Conservation (phyloP, 768 basidiomycete genomes). For the Trametes meyenii region DNA sequence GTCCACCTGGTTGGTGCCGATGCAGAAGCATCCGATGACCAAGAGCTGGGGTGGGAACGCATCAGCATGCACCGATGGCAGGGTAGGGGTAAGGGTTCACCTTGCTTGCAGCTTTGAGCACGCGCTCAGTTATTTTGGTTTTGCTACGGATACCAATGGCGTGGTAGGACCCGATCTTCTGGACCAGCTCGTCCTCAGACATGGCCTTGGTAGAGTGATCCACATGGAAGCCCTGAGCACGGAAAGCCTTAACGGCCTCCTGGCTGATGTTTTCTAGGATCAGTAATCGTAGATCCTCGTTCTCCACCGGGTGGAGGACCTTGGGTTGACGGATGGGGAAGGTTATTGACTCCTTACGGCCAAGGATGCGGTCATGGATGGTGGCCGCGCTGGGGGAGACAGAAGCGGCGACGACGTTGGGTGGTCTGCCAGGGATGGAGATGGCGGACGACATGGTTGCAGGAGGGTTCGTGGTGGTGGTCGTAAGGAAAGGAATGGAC, state of each 20-base stretch:
- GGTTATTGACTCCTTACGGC: conserved; percentile 35
- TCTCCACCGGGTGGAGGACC: conserved; percentile 81
- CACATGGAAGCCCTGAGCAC: conserved; percentile 85
- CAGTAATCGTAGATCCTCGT: conserved; percentile 78
- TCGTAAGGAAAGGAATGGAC: background rate
- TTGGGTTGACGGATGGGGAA: conserved; percentile 56
- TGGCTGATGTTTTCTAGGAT: conserved; percentile 95
- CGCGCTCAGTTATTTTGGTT: conserved; percentile 90
- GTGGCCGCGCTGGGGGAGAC: conserved; percentile 53
- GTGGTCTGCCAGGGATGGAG: conserved; percentile 41
- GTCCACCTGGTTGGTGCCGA: conserved; percentile 98
- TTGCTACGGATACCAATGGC: conserved; percentile 97
- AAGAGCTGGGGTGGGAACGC: conserved; percentile 63
- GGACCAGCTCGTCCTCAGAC: conserved; percentile 91
- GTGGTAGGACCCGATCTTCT: conserved; percentile 82
- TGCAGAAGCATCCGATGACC: conserved; percentile 98
- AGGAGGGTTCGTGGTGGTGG: background rate
- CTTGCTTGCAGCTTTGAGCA: conserved; percentile 86
- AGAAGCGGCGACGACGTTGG: conserved; percentile 49
- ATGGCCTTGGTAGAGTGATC: conserved; percentile 86
- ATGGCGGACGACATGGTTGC: conserved; percentile 52
- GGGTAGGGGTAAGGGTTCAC: conserved; percentile 43
- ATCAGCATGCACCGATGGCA: background rate
- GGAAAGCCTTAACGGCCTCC: conserved; percentile 82
- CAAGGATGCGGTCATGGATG: conserved; percentile 51